Evolutionary conservation across 768 basidiomycete species (phyloP), one percentile per base, ranked within the genome.

Genomic region (Boletus rex-veris): DNA sequence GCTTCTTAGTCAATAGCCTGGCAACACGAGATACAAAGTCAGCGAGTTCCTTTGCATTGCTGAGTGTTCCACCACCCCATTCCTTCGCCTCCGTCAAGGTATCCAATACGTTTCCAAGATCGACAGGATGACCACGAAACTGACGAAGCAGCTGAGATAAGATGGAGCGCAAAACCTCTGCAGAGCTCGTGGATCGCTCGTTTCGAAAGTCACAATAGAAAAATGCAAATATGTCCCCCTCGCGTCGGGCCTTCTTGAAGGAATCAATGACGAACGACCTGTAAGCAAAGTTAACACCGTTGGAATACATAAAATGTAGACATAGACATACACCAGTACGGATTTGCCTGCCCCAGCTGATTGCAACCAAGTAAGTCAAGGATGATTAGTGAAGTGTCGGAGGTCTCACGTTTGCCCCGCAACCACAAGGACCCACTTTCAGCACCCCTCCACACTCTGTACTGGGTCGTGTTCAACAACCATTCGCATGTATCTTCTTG

Each of bases 271-370:
- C 38, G 7, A n/a, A 54, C 14, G 54, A 54, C 26, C 54, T 46
- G 9, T 5, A 30, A 41, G 2, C 3, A 18, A 14, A 3, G 15
- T 54, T 3, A 54, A 18, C 2, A 18, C 15, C 8, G 1, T 14
- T 3, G 1, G 15, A 41, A 36, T 11, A 12, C 4, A 46, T 26
- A 6, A 3, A 40, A n/a, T 5, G 4, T 24, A 5, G 24, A n/a
- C n/a, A n/a, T n/a, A 16, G 35, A 45, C 55, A 36, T 52, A 55
- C 54, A 43, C 49, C 41, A 55, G 24, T 14, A 55, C 54, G 11
- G 54, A 55, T 55, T 52, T 55, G 2, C 50, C 54, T 1, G 54
- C 49, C 6, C 54, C 54, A 40, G 43, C 54, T 55, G 31, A 6
- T 28, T 7, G 10, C 7, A n/a, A 33, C 19, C 28, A 8, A 12